Evolutionary conservation across 768 basidiomycete genomes (phyloP).

Genomic region (Russula olivacea): DNA sequence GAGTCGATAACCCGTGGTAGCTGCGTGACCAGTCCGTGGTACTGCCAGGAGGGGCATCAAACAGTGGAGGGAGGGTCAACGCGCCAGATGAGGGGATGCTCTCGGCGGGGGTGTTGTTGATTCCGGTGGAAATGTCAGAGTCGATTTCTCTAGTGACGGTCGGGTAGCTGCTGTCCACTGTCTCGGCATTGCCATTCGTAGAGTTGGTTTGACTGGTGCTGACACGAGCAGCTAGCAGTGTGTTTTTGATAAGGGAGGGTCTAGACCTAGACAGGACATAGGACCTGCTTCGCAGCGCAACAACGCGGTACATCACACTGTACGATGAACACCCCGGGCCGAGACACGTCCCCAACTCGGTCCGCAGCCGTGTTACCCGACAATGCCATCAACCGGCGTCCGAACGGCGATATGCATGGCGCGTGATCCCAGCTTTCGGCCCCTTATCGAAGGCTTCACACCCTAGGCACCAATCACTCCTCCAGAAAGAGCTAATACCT

Average conservation of each 20-base stretch:
- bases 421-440: not conserved
- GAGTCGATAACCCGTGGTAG: constrained; percentile 71
- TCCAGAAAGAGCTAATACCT: not conserved
- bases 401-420: too few species aligned
- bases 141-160: constrained; percentile 27
- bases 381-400: too few species aligned
- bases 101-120: constrained; percentile 23
- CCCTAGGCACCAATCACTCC: not conserved
- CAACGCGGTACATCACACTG: not conserved
- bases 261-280: constrained; percentile 4
- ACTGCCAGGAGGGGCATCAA: constrained; percentile 18
- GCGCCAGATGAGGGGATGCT: constrained; percentile 25
- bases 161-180: constrained; percentile 26
- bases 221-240: constrained; percentile 28
- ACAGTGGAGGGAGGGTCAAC: constrained; percentile 23
- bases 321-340: not conserved
- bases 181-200: constrained; percentile 25
- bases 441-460: not conserved
- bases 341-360: not conserved
- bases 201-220: constrained; percentile 30
- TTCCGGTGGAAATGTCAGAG: constrained; percentile 16
- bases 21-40: constrained; percentile 85
- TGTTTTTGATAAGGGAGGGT: constrained; percentile 18
- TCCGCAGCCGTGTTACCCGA: too few species aligned
- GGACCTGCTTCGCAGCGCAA: constrained; percentile 6